Evolutionary conservation across 768 basidiomycete species (phyloP).

Genomic region (Leccinum broughii): DNA sequence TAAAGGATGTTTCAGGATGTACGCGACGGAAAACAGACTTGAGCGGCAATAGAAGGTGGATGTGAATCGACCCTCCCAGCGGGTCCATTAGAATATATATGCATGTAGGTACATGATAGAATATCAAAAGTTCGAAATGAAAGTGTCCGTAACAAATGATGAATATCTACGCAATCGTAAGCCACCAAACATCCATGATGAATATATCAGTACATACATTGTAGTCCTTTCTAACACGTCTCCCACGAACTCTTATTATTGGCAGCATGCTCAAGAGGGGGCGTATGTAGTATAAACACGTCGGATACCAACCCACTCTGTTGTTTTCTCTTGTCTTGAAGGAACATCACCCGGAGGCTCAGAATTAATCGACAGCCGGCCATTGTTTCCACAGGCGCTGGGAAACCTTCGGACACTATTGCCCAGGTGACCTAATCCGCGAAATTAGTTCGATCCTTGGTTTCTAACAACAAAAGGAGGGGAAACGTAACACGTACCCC

Average conservation of each 20-base stretch:
- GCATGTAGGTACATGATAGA: neutral
- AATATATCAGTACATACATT: neutral
- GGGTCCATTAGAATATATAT: neutral
- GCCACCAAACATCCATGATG: neutral
- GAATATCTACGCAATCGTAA: neutral
- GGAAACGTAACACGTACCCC: conserved; percentile 3
- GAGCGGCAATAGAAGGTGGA: neutral
- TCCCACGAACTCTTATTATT: neutral
- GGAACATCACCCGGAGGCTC: neutral
- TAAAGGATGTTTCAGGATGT: neutral
- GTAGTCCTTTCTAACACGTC: neutral
- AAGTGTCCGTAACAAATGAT: neutral
- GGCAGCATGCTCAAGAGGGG: neutral
- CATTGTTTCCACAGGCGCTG: neutral
- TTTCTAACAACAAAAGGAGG: neutral
- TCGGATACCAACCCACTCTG: neutral
- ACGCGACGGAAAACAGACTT: neutral
- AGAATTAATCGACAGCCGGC: conserved; percentile 1
- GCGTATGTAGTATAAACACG: neutral
- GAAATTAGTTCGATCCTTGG: neutral
- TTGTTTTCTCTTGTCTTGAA: conserved; percentile 5
- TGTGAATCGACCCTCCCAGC: neutral
- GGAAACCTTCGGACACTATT: conserved; percentile 7
- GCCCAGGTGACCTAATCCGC: conserved; percentile 1
- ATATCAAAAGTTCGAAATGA: neutral